Percentiles rank a stretch among this genome's conserved stretches.
These are phyloP conservation scores for Periglandula ipomoeae DNA, from an alignment of 2,329 filamentous ascomycete genomes.

Conservation along the genomic window DNA sequence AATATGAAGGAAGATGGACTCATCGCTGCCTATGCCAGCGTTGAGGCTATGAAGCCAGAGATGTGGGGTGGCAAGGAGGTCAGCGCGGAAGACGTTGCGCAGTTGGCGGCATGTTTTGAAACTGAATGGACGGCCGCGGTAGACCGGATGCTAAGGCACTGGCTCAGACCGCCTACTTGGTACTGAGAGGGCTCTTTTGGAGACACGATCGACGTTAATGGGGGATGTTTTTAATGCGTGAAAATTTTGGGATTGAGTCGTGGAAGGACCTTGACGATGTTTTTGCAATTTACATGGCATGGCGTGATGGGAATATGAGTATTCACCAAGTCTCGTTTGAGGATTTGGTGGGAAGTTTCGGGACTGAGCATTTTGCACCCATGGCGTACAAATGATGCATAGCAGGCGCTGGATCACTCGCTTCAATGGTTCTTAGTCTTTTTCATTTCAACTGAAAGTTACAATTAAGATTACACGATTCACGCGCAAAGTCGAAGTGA, in stretches of 20 bases:
- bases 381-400: not conserved
- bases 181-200: too few relatives aligned
- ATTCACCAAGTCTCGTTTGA: too few relatives aligned
- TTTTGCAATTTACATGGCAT: not conserved
- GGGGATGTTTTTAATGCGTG: too few relatives aligned
- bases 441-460: not conserved
- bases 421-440: not conserved
- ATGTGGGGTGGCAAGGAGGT: conserved; percentile 62
- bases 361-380: not conserved
- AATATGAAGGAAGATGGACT: conserved; percentile 57
- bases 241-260: not conserved
- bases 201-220: too few relatives aligned
- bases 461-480: too few relatives aligned
- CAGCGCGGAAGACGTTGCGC: conserved; percentile 42
- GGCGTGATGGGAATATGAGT: not conserved
- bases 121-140: conserved; percentile 60
- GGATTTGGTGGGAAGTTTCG: not conserved
- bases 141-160: conserved; percentile 58
- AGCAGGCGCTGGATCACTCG: not conserved
- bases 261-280: not conserved
- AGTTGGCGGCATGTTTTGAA: conserved; percentile 54
- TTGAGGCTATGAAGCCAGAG: conserved; percentile 51
- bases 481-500: too few relatives aligned
- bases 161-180: conserved; percentile 51
- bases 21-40: conserved; percentile 49